Evolutionary conservation across 2,329 filamentous ascomycete species (phyloP).

Genomic region (Colletotrichum brevisporum): DNA sequence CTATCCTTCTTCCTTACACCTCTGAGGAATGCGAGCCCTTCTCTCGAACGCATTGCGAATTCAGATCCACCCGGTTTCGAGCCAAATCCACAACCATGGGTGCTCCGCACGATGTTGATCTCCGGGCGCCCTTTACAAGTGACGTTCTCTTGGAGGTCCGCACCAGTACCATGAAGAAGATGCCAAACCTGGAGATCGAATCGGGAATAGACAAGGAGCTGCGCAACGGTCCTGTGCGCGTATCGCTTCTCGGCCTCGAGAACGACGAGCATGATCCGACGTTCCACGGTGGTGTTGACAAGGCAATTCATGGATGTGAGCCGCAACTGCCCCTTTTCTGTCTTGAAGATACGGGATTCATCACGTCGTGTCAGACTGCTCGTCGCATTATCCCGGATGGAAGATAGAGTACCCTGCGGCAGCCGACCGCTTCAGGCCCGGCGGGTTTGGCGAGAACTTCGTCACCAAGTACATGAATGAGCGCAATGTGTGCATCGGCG

Average conservation of each 20-base stretch:
- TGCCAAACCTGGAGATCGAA: conserved; percentile 64
- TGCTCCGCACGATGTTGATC: conserved; percentile 49
- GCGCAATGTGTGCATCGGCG: conserved; percentile 75
- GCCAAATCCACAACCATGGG: conserved; percentile 28
- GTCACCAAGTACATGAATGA: conserved; percentile 72
- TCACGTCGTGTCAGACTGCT: conserved; percentile 63
- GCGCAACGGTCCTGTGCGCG: conserved; percentile 58
- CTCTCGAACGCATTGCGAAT: too few species aligned
- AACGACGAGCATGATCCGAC: conserved; percentile 74
- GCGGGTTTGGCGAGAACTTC: conserved; percentile 77
- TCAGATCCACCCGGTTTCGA: too few species aligned
- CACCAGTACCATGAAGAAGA: conserved; percentile 68
- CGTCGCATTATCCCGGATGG: conserved; percentile 71
- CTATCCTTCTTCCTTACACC: too few species aligned
- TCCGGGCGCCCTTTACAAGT: conserved; percentile 57
- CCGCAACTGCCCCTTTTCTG: conserved; percentile 19
- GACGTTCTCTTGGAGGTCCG: conserved; percentile 71
- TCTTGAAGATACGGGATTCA: not conserved
- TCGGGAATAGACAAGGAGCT: conserved; percentile 71
- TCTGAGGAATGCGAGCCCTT: too few species aligned
- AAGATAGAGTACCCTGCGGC: conserved; percentile 64
- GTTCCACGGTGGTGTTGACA: conserved; percentile 74
- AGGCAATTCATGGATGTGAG: conserved; percentile 72
- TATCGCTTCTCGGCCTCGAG: conserved; percentile 65
- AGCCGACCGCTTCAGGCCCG: conserved; percentile 65